Conservation (phyloP, 2,329 filamentous ascomycete genomes). For the Penicillium verrucosum region DNA sequence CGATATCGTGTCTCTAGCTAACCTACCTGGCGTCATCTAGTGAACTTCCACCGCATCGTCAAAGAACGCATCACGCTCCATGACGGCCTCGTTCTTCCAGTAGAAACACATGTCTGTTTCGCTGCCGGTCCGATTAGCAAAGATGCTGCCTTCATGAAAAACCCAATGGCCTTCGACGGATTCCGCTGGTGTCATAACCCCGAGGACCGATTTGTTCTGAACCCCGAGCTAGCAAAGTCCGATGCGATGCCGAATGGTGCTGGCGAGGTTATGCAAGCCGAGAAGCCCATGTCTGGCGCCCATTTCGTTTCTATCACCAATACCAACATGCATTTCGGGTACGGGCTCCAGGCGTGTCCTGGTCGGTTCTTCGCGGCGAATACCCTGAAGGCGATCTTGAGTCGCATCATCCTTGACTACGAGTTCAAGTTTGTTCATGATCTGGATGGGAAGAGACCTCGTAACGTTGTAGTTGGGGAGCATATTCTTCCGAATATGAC, state of each 20-base stretch:
- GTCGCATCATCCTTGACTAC: slow-evolving; percentile 29
- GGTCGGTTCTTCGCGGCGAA: slow-evolving; percentile 25
- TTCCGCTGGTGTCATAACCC: slow-evolving; percentile 29
- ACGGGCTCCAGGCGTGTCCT: slow-evolving; percentile 26
- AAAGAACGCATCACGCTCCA: slow-evolving; percentile 24
- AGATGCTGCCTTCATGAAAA: slow-evolving; percentile 22
- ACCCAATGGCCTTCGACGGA: slow-evolving; percentile 25
- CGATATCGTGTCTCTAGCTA: not conserved
- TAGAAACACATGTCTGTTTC: slow-evolving; percentile 29
- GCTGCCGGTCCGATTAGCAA: slow-evolving; percentile 29
- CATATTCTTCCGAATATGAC: slow-evolving; percentile 28
- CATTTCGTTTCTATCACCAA: slow-evolving; percentile 21
- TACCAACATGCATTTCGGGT: slow-evolving; percentile 29
- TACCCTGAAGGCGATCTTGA: slow-evolving; percentile 27
- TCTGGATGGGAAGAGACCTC: slow-evolving; percentile 15
- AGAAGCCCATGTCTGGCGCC: not conserved
- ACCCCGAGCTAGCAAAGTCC: not conserved
- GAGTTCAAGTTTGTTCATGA: slow-evolving; percentile 28
- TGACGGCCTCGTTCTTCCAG: slow-evolving; percentile 24
- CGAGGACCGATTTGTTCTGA: slow-evolving; percentile 9
- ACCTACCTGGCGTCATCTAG: slow-evolving; percentile 10
- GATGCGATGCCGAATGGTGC: not conserved
- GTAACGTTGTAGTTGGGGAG: slow-evolving; percentile 28
- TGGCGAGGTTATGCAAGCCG: not conserved
- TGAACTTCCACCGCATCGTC: slow-evolving; percentile 30